phyloP scores from a whole-genome alignment of 2,329 filamentous ascomycete species.

The Calycina herbarum region DNA sequence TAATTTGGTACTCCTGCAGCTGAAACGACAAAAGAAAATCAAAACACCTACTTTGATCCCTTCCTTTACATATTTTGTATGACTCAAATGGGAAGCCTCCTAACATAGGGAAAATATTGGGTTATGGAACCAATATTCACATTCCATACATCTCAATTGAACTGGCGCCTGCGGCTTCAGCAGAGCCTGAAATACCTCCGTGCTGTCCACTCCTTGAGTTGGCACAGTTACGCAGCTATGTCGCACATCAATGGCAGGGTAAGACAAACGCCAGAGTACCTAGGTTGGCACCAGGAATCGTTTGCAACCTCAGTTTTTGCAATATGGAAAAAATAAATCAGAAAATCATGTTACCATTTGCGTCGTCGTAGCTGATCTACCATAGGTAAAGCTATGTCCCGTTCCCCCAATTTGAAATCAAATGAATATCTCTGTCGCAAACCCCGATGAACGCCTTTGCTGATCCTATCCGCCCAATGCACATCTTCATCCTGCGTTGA shows the following conservation, averaged over 20 bases:
- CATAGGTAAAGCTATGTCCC: slow-evolving; percentile 2
- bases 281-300: background rate
- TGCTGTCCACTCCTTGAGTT: background rate
- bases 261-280: background rate
- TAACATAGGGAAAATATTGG: background rate
- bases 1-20: background rate
- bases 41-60: background rate
- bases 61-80: background rate
- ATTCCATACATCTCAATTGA: background rate
- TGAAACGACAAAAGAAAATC: background rate
- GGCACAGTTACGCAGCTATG: background rate
- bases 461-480: slow-evolving; percentile 19
- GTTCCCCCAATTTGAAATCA: slow-evolving; percentile 3
- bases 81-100: background rate
- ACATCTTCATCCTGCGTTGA: slow-evolving; percentile 11
- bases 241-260: background rate
- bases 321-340: background rate
- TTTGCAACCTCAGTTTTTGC: background rate
- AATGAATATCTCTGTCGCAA: slow-evolving; percentile 17
- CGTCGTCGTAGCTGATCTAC: slow-evolving; percentile 10
- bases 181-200: background rate
- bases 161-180: background rate
- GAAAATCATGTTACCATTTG: slow-evolving; percentile 9
- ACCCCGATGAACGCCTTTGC: slow-evolving; percentile 29
- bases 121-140: background rate